Conservation (phyloP, 257 asterid species). For the Solanum megistacrolobum region DNA sequence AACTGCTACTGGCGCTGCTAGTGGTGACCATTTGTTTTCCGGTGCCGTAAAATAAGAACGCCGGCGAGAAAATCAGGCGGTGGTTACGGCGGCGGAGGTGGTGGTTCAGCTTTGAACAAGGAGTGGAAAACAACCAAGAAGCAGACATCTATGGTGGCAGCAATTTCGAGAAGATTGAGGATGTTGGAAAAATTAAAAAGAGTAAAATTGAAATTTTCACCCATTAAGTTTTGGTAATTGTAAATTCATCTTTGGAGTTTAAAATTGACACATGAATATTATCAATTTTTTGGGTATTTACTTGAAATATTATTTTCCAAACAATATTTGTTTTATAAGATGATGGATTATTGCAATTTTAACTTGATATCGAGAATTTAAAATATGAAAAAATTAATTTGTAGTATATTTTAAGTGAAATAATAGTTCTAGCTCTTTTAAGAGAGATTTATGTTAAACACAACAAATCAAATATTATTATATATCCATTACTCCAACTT, state of each 20-base stretch:
- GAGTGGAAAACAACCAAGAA: constrained; percentile 6
- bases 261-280: background rate
- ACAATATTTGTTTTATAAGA: background rate
- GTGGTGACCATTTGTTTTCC: constrained; percentile 25
- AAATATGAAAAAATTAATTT: background rate
- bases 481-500: background rate
- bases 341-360: background rate
- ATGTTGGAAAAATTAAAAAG: background rate
- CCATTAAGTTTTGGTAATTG: background rate
- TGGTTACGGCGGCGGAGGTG: background rate
- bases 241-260: background rate
- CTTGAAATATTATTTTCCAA: background rate
- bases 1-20: constrained; percentile 7
- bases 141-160: background rate
- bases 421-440: background rate
- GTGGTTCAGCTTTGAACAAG: constrained; percentile 9
- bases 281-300: background rate
- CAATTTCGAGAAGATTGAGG: background rate
- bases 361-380: background rate
- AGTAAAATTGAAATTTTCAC: background rate
- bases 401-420: background rate
- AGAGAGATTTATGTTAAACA: background rate
- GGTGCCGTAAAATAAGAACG: background rate
- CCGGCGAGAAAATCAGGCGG: background rate
- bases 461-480: background rate